phyloP scores from a whole-genome alignment of 2,329 filamentous ascomycete species.

The Cyanodermella asteris region DNA sequence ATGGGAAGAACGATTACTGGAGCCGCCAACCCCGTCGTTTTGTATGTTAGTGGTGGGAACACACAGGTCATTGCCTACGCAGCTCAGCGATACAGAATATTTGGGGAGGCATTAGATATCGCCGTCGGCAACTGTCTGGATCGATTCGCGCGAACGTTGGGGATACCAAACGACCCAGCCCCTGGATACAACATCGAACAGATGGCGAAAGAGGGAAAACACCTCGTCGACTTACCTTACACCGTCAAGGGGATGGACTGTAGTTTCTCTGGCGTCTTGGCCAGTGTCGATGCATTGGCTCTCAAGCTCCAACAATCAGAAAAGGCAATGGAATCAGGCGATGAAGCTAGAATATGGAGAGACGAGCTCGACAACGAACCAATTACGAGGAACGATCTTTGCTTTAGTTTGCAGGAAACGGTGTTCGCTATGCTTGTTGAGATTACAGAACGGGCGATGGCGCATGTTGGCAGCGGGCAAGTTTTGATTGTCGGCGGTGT shows the following conservation, averaged over 20 bases:
- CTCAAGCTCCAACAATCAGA: constrained; percentile 43
- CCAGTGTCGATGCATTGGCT: constrained; percentile 60
- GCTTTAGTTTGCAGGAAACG: constrained; percentile 88
- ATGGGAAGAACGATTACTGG: constrained; percentile 91
- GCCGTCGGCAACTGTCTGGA: constrained; percentile 96
- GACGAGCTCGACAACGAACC: constrained; percentile 21
- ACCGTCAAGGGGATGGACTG: constrained; percentile 98
- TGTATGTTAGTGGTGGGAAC: constrained; percentile 92
- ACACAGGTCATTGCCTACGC: constrained; percentile 96
- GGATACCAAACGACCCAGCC: constrained; percentile 85
- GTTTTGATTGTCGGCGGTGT: constrained; percentile 92
- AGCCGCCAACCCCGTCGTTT: constrained; percentile 73
- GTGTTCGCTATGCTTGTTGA: constrained; percentile 94
- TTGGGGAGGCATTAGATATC: constrained; percentile 92
- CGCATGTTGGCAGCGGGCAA: constrained; percentile 75
- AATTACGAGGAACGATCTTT: constrained; percentile 65
- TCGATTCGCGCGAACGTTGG: constrained; percentile 75
- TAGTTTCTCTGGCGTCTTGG: constrained; percentile 81
- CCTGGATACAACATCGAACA: constrained; percentile 98
- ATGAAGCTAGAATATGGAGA: constrained; percentile 9
- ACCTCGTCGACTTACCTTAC: constrained; percentile 75
- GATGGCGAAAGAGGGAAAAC: constrained; percentile 50
- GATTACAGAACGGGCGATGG: constrained; percentile 96
- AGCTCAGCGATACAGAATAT: constrained; percentile 85
- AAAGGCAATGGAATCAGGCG: constrained; percentile 7